These are phyloP conservation scores for Aspergillus conjunctus DNA, from an alignment of 495 filamentous ascomycete species.

Conservation along the genomic window DNA sequence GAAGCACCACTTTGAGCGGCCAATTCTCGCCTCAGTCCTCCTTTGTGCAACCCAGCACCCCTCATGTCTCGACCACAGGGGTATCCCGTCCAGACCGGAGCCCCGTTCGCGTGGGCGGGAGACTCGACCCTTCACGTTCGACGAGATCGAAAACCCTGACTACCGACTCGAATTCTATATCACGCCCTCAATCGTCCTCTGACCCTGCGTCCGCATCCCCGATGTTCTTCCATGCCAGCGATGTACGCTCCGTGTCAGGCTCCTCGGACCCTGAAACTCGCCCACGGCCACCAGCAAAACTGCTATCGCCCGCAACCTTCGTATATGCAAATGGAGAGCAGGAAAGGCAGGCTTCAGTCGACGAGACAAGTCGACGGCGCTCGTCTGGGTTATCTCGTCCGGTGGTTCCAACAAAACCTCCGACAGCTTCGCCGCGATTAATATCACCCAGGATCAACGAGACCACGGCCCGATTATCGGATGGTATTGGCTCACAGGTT, in stretches of 20 bases:
- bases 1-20: constrained; percentile 48
- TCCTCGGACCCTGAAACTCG: constrained; percentile 34
- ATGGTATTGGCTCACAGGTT: constrained; percentile 26
- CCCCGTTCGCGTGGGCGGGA: constrained; percentile 37
- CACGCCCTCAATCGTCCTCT: constrained; percentile 38
- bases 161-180: constrained; percentile 31
- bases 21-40: constrained; percentile 38
- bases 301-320: constrained; percentile 51
- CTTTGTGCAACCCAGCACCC: constrained; percentile 34
- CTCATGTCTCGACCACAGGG: constrained; percentile 29
- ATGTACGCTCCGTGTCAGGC: constrained; percentile 52
- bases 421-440: constrained; percentile 45
- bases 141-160: constrained; percentile 41
- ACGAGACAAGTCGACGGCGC: constrained; percentile 37
- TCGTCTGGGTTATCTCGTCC: constrained; percentile 44
- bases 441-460: constrained; percentile 41
- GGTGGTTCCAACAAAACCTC: constrained; percentile 30
- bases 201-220: constrained; percentile 43
- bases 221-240: constrained; percentile 78
- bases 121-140: constrained; percentile 35
- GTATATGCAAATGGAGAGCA: constrained; percentile 57
- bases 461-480: constrained; percentile 30
- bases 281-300: constrained; percentile 33
- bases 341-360: constrained; percentile 33
- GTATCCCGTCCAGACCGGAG: constrained; percentile 42